Conservation (phyloP, 2,329 filamentous ascomycete genomes). For the Monascus ruber region DNA sequence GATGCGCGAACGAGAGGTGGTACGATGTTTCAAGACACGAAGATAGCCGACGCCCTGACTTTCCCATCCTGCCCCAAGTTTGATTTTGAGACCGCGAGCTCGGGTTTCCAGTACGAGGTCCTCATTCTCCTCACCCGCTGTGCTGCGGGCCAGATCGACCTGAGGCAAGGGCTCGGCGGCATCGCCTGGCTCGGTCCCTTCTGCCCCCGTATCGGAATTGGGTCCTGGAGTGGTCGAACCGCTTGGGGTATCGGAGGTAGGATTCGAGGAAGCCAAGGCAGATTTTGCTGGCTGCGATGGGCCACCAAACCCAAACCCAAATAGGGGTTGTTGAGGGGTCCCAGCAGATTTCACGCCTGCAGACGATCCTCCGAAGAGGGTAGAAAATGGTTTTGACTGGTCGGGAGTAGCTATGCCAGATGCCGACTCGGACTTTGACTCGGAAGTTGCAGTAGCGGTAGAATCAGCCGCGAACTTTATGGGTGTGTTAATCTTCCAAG, state of each 20-base stretch:
- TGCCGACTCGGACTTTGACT: conserved; percentile 16
- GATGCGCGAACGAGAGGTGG: conserved; percentile 54
- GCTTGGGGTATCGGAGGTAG: conserved; percentile 28
- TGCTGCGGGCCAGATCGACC: conserved; percentile 56
- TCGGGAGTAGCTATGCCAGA: conserved; percentile 8
- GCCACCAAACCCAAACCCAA: conserved; percentile 32
- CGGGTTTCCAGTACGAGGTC: conserved; percentile 57
- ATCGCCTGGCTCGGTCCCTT: conserved; percentile 40
- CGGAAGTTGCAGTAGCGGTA: conserved; percentile 12
- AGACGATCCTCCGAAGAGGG: conserved; percentile 17
- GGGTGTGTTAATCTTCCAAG: conserved; percentile 37
- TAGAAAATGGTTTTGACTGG: conserved; percentile 18
- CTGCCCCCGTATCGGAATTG: conserved; percentile 32
- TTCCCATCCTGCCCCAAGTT: conserved; percentile 46
- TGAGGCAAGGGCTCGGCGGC: conserved; percentile 51
- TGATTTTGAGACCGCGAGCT: conserved; percentile 56
- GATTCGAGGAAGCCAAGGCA: conserved; percentile 17
- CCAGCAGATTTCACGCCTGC: conserved; percentile 9
- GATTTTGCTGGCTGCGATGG: conserved; percentile 12
- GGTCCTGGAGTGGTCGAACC: conserved; percentile 37
- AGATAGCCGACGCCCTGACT: conserved; percentile 61
- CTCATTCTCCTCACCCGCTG: conserved; percentile 62
- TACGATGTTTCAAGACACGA: conserved; percentile 62
- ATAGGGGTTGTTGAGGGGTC: conserved; percentile 8
- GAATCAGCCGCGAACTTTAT: conserved; percentile 36